Percentiles rank a stretch among this genome's conserved stretches.
phyloP scores from a whole-genome alignment of 1,139 yeast species.

The Maudiozyma humilis region DNA sequence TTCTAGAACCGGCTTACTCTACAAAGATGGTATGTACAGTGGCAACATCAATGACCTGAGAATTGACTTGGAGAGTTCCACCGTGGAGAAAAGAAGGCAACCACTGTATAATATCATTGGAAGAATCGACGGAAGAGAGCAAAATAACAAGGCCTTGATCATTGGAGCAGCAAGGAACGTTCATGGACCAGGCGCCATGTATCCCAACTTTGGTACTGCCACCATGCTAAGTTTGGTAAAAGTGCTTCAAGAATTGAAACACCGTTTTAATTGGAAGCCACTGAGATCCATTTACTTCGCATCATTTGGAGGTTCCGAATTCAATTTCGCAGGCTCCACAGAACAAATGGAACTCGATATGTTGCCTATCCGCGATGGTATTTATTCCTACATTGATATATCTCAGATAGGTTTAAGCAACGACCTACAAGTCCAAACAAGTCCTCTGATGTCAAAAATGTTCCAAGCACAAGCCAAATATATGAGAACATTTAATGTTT shows the following conservation, averaged over 20 bases:
- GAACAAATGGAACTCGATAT: slow-evolving; percentile 63
- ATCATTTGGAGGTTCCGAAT: slow-evolving; percentile 80
- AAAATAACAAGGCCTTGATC: slow-evolving; percentile 60
- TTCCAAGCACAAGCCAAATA: slow-evolving; percentile 15
- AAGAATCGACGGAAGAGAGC: slow-evolving; percentile 73
- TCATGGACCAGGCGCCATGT: slow-evolving; percentile 63
- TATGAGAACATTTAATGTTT: slow-evolving; percentile 13
- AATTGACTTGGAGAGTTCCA: slow-evolving; percentile 38
- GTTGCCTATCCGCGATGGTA: slow-evolving; percentile 49
- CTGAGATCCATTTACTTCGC: slow-evolving; percentile 73
- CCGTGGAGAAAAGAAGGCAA: slow-evolving; percentile 52
- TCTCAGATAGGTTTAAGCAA: slow-evolving; percentile 39
- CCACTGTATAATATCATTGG: slow-evolving; percentile 75
- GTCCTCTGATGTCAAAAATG: slow-evolving; percentile 53
- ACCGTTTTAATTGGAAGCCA: slow-evolving; percentile 72
- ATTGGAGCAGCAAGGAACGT: slow-evolving; percentile 85
- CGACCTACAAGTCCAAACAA: slow-evolving; percentile 48
- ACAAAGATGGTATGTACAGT: slow-evolving; percentile 34
- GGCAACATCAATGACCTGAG: slow-evolving; percentile 30
- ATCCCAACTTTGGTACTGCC: slow-evolving; percentile 70
- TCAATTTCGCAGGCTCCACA: slow-evolving; percentile 76
- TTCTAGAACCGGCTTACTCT: slow-evolving; percentile 28
- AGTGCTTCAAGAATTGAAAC: slow-evolving; percentile 57
- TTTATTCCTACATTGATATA: slow-evolving; percentile 68
- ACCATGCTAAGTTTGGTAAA: slow-evolving; percentile 65